Evolutionary conservation across 495 filamentous ascomycete genomes (phyloP).

Genomic region (Aspergillus avenaceus): DNA sequence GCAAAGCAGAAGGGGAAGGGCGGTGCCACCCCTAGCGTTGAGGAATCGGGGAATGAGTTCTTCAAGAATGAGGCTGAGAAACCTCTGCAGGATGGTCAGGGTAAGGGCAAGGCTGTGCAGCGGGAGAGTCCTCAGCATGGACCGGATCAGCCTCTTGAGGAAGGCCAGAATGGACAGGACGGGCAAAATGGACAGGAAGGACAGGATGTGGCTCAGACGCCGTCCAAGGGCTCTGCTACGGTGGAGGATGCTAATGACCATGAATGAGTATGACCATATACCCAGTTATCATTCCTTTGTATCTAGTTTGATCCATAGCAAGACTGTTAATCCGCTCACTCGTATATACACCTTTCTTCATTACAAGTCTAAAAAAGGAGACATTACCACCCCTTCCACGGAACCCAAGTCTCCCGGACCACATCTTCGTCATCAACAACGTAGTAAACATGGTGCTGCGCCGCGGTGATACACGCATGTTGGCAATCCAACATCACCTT

Average conservation of each 20-base stretch:
- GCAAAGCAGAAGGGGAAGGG: slow-evolving; percentile 17
- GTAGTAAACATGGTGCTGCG: slow-evolving; percentile 22
- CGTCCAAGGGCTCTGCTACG: slow-evolving; percentile 4
- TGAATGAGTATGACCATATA: background rate
- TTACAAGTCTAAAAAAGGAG: too few relatives aligned
- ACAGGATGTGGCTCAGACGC: background rate
- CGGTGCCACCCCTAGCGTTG: slow-evolving; percentile 7
- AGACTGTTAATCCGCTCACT: too few relatives aligned
- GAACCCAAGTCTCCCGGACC: slow-evolving; percentile 23
- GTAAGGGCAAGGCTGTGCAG: slow-evolving; percentile 23
- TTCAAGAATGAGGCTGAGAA: slow-evolving; percentile 21
- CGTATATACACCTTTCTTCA: too few relatives aligned
- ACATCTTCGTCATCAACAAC: slow-evolving; percentile 23
- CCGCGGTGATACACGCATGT: slow-evolving; percentile 30
- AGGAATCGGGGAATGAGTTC: slow-evolving; percentile 24
- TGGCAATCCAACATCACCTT: slow-evolving; percentile 25
- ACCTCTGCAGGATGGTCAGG: slow-evolving; percentile 5
- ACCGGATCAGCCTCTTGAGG: background rate
- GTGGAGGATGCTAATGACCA: slow-evolving; percentile 11
- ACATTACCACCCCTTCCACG: slow-evolving; percentile 1
- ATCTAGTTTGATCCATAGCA: background rate
- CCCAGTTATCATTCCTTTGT: background rate
- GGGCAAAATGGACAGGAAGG: background rate
- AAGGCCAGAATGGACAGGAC: background rate
- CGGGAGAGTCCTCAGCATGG: slow-evolving; percentile 7